These are phyloP conservation scores for Penicillium sp. DNA, from an alignment of 2,329 filamentous ascomycete species.

Conservation along the genomic window DNA sequence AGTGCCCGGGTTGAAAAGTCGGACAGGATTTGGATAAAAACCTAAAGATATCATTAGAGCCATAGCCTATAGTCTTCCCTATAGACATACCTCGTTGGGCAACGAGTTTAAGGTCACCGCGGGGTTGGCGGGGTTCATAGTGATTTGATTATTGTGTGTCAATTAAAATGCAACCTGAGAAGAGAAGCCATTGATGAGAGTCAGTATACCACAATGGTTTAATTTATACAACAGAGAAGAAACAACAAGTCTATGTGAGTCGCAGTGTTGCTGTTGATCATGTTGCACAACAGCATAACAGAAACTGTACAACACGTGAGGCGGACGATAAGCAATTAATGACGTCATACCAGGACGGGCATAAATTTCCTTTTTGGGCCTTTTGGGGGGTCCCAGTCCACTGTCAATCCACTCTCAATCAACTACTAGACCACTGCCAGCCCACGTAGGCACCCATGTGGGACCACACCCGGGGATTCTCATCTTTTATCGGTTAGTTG, in stretches of 20 bases:
- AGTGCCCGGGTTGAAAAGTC: constrained; percentile 52
- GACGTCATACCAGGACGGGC: not conserved
- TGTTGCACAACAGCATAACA: too few relatives aligned
- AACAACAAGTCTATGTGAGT: not conserved
- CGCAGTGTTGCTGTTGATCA: not conserved
- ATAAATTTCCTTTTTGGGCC: not conserved
- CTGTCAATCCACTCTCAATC: not conserved
- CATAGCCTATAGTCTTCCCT: not conserved
- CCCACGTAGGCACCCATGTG: not conserved
- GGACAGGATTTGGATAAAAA: constrained; percentile 53
- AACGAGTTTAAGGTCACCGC: constrained; percentile 27
- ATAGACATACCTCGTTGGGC: constrained; percentile 36
- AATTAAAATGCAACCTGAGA: not conserved
- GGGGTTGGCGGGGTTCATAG: constrained; percentile 13
- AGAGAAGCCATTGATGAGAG: not conserved
- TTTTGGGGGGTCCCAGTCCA: not conserved
- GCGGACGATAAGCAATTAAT: not conserved
- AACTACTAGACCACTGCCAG: not conserved
- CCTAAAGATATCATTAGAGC: constrained; percentile 33
- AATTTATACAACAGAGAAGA: not conserved
- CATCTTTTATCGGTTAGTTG: not conserved
- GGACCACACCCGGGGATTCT: not conserved
- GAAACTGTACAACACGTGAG: not conserved
- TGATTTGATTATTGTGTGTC: not conserved
- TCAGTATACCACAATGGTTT: not conserved